Evolutionary conservation across 2,329 filamentous ascomycete genomes (phyloP).

Genomic region (Phyllosticta paracitricarpa): DNA sequence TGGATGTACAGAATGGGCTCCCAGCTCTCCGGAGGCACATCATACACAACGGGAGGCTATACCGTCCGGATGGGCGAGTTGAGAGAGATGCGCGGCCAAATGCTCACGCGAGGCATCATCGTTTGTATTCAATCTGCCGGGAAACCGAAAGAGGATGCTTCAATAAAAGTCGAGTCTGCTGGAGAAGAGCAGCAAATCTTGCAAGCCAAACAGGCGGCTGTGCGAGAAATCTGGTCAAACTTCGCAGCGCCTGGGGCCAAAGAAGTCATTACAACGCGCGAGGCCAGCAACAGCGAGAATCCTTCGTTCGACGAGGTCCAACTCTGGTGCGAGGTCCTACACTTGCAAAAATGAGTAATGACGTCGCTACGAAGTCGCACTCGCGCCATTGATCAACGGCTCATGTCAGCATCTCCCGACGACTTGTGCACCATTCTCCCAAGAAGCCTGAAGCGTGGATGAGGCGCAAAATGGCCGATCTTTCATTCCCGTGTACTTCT

Average conservation of each 20-base stretch:
- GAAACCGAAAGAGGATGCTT: background rate
- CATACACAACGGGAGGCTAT: slow-evolving; percentile 11
- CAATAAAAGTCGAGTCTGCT: background rate
- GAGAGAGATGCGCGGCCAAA: slow-evolving; percentile 8
- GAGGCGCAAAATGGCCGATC: background rate
- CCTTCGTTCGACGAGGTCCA: slow-evolving; percentile 10
- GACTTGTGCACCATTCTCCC: background rate
- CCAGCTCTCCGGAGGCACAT: slow-evolving; percentile 6
- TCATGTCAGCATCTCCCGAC: background rate
- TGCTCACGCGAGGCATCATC: slow-evolving; percentile 7
- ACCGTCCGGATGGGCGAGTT: slow-evolving; percentile 12
- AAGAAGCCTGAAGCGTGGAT: background rate
- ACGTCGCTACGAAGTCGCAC: no score
- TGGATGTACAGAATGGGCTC: slow-evolving; percentile 10
- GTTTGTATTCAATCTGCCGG: slow-evolving; percentile 9
- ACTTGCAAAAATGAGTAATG: slow-evolving; percentile 3
- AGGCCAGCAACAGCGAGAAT: background rate
- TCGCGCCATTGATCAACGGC: background rate
- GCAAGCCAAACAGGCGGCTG: slow-evolving; percentile 6
- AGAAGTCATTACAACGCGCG: slow-evolving; percentile 6
- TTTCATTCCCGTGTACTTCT: background rate
- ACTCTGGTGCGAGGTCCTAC: slow-evolving; percentile 14
- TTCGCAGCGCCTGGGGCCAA: slow-evolving; percentile 9
- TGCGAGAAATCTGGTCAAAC: slow-evolving; percentile 11
- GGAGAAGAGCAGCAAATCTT: background rate